Conservation (phyloP, 2,329 filamentous ascomycete genomes). For the Mollisiaceae sp. region DNA sequence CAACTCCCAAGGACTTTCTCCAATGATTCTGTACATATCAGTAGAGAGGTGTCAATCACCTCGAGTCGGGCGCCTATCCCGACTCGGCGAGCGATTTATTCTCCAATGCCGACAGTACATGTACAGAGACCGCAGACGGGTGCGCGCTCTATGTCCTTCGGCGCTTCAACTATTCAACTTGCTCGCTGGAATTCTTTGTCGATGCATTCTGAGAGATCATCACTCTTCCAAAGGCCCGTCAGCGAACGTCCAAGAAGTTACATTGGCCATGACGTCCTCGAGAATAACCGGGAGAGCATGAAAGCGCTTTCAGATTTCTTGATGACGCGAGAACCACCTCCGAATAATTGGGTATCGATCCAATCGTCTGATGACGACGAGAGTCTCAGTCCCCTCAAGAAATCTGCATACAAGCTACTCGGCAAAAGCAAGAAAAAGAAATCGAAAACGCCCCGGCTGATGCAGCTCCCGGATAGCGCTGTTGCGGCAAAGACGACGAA, state of each 20-base stretch:
- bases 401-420: conserved; percentile 51
- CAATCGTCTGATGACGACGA: conserved; percentile 43
- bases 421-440: conserved; percentile 42
- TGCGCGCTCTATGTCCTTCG: background rate
- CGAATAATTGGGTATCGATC: conserved; percentile 56
- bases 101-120: conserved; percentile 13
- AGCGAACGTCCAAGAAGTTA: conserved; percentile 3
- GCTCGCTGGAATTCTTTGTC: background rate
- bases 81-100: conserved; percentile 2
- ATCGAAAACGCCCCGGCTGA: conserved; percentile 38
- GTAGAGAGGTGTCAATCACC: conserved; percentile 25
- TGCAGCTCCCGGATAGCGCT: conserved; percentile 59
- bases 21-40: conserved; percentile 28
- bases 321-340: conserved; percentile 53
- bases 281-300: conserved; percentile 36
- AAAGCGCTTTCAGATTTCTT: conserved; percentile 55
- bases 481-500: conserved; percentile 58
- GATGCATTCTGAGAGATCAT: conserved; percentile 14
- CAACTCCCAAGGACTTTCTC: conserved; percentile 11
- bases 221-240: conserved; percentile 9
- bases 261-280: conserved; percentile 12
- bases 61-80: conserved; percentile 14
- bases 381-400: conserved; percentile 41
- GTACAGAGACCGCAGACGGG: conserved; percentile 11
- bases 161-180: background rate